Evolutionary conservation across 2,329 filamentous ascomycete species (phyloP), one percentile per base, ranked within the genome.

Genomic region (Hirsutella thompsonii): DNA sequence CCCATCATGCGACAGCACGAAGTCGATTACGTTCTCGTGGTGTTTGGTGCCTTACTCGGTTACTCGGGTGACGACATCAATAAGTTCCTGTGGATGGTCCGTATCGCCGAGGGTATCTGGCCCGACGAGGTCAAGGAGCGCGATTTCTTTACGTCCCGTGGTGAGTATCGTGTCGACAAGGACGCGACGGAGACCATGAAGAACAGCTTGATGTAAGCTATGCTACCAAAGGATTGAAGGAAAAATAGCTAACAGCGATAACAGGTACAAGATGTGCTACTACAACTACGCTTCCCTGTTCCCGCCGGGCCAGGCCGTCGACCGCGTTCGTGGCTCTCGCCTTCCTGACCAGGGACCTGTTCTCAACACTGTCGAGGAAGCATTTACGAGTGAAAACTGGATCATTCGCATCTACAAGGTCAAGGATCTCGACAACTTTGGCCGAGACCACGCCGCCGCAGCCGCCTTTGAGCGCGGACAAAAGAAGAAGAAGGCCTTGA

Each of bases 341-440:
- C 68, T 96, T 39, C 93, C 92, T n/a, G 78, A 86, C 11, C 74
- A 88, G 50, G 82, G 86, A 1, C 92, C 92, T 8, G 76, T 83
- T 46, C 80, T 98, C 44, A 87, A 83, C 63, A 92, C 83, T 4
- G 66, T 98, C 37, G 92, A 98, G 60, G 92, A 98, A 67, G 92
- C 92, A 9, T 98, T 94, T 62, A 98, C 93, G 42, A 94, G 87
- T 56, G 92, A 98, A 72, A 98, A 98, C 74, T 98, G 92, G 92
- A 98, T 98, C 62, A 96, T 98, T 59, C 78, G 92, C 49, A 95
- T 98, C 57, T 98, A 95, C 75, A 98, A 98, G 74, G 92, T 98
- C 67, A 98, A 98, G 71, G 89, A 94, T 55, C 79, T 95, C 44
- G 92, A 98, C 68, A 96, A 96, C 61, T 72, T 98, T 49, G 90